Percentiles rank a stretch among this genome's conserved stretches.
These are phyloP conservation scores for Acrocalymma vagum DNA, from an alignment of 2,329 filamentous ascomycete species.

Conservation along the genomic window DNA sequence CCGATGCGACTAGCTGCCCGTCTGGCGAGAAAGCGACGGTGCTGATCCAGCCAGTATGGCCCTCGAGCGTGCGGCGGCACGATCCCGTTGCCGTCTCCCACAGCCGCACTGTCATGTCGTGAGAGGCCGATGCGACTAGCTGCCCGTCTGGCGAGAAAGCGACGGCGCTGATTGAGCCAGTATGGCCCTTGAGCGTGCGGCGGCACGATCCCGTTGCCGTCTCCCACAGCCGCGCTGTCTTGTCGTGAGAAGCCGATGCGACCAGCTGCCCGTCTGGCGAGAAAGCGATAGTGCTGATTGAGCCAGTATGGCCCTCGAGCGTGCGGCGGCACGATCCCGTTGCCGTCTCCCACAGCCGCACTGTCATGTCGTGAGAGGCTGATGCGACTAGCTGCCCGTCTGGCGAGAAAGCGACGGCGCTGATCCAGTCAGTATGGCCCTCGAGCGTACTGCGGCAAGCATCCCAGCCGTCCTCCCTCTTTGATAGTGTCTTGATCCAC, in stretches of 20 bases:
- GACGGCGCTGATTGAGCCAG: neutral
- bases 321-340: neutral
- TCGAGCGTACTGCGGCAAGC: slow-evolving; percentile 10
- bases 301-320: slow-evolving; percentile 8
- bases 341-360: slow-evolving; percentile 1
- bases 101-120: slow-evolving; percentile 3
- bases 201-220: neutral
- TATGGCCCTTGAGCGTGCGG: slow-evolving; percentile 15
- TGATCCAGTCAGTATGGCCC: slow-evolving; percentile 5
- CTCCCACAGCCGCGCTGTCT: slow-evolving; percentile 4
- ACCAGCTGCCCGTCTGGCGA: slow-evolving; percentile 4
- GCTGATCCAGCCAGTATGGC: neutral
- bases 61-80: neutral
- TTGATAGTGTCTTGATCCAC: no score
- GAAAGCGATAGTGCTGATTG: slow-evolving; percentile 1
- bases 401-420: slow-evolving; percentile 14
- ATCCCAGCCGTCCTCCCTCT: no score
- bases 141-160: slow-evolving; percentile 6
- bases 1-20: neutral
- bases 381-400: slow-evolving; percentile 10
- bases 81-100: slow-evolving; percentile 2
- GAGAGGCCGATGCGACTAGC: slow-evolving; percentile 1
- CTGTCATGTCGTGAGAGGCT: neutral
- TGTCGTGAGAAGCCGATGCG: slow-evolving; percentile 1
- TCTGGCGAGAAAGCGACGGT: slow-evolving; percentile 4